Conservation (phyloP, 2,329 filamentous ascomycete species). For the Penicillium sp. region DNA sequence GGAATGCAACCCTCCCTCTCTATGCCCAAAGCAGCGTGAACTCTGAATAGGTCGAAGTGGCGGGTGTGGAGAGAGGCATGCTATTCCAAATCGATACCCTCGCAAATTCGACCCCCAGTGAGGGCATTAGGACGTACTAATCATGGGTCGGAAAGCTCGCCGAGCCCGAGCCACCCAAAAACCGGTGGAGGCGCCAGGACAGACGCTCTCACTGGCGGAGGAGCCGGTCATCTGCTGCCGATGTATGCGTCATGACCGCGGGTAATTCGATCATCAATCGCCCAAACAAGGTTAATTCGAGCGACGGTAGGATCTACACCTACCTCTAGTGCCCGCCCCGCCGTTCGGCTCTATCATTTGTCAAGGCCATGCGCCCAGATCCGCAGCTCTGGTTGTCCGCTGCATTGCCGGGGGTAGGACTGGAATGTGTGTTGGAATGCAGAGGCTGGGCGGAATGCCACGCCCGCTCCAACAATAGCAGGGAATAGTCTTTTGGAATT, state of each 20-base stretch:
- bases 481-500: constrained; percentile 23
- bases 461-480: constrained; percentile 33
- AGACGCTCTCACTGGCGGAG: not conserved
- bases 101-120: constrained; percentile 4
- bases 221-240: constrained; percentile 6
- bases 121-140: constrained; percentile 4
- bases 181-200: constrained; percentile 10
- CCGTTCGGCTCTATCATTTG: constrained; percentile 7
- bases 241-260: constrained; percentile 39
- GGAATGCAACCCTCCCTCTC: constrained; percentile 36
- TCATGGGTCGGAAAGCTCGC: constrained; percentile 13
- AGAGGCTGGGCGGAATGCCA: constrained; percentile 33
- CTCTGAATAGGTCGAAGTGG: constrained; percentile 27
- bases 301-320: constrained; percentile 16
- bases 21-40: constrained; percentile 33
- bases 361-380: constrained; percentile 13
- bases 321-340: constrained; percentile 3
- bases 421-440: constrained; percentile 31
- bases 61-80: constrained; percentile 17
- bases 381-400: constrained; percentile 11
- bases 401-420: constrained; percentile 18
- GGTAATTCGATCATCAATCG: constrained; percentile 17
- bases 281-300: constrained; percentile 12
- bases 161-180: constrained; percentile 15
- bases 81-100: constrained; percentile 20